A percentile compares a stretch with the other conserved stretches of the same genome.
phyloP scores from a whole-genome alignment of 345 rosid species.

The Lagerstroemia speciosa region DNA sequence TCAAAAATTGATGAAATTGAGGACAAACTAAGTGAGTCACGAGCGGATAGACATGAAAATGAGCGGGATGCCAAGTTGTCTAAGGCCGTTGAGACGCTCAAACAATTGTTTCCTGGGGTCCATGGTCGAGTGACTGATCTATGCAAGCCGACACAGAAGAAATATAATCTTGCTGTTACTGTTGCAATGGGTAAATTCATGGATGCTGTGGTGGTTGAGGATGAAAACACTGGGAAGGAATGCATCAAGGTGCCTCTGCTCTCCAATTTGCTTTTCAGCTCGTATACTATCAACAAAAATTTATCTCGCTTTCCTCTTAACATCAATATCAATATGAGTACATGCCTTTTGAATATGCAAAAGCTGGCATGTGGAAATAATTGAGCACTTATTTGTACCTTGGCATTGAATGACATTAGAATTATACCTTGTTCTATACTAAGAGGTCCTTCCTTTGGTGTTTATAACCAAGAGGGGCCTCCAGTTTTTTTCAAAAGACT shows the following conservation, averaged over 20 bases:
- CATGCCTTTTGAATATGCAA: background rate
- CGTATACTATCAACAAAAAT: background rate
- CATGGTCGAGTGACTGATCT: conserved; percentile 97
- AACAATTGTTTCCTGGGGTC: conserved; percentile 89
- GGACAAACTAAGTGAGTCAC: conserved; percentile 75
- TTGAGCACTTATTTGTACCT: background rate
- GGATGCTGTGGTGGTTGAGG: conserved; percentile 98
- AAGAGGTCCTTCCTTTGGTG: background rate
- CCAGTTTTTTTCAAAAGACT: background rate
- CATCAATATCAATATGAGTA: background rate
- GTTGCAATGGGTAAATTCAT: conserved; percentile 98
- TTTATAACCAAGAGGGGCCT: background rate
- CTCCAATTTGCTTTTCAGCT: conserved; percentile 10
- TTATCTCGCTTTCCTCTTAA: background rate
- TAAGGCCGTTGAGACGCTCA: conserved; percentile 87
- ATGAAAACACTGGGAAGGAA: conserved; percentile 91
- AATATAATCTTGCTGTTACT: conserved; percentile 93
- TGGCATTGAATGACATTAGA: background rate
- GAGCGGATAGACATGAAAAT: conserved; percentile 84
- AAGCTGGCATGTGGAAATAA: background rate
- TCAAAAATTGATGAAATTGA: conserved; percentile 67
- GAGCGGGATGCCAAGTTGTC: conserved; percentile 86
- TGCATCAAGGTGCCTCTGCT: conserved; percentile 72
- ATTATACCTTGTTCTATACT: background rate
- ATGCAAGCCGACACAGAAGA: conserved; percentile 85